These are phyloP conservation scores for Sistotremastrum suecicum DNA, from an alignment of 768 basidiomycete species.

Conservation along the genomic window DNA sequence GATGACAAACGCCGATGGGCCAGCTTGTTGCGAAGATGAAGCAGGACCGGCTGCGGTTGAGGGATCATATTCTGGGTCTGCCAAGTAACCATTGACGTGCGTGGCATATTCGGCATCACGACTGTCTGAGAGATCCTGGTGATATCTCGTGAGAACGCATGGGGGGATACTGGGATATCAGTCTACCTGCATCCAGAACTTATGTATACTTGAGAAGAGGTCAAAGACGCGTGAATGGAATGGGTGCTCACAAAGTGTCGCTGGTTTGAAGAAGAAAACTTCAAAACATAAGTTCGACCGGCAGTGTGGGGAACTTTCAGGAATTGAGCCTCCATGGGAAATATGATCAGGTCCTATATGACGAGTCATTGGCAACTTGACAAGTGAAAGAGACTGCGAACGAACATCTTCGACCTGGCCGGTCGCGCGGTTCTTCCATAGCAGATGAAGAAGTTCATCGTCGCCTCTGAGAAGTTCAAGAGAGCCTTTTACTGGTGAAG, in stretches of 20 bases:
- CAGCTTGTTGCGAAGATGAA: no score
- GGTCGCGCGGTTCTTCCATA: slow-evolving; percentile 63
- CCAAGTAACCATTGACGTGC: slow-evolving; percentile 58
- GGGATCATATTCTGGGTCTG: slow-evolving; percentile 39
- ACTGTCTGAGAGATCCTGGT: slow-evolving; percentile 48
- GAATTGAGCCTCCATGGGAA: slow-evolving; percentile 77
- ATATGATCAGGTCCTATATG: slow-evolving; percentile 68
- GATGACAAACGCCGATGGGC: slow-evolving; percentile 1
- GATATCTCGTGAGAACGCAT: not conserved
- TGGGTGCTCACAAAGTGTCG: slow-evolving; percentile 63
- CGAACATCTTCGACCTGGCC: slow-evolving; percentile 48
- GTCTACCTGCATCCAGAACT: slow-evolving; percentile 84
- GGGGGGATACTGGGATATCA: not conserved
- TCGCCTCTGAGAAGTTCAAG: slow-evolving; percentile 54
- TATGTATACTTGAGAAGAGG: not conserved
- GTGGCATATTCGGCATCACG: slow-evolving; percentile 61
- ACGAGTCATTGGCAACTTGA: not conserved
- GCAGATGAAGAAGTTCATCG: slow-evolving; percentile 64
- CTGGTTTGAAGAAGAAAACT: slow-evolving; percentile 82
- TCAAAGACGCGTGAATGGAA: not conserved
- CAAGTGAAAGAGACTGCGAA: not conserved
- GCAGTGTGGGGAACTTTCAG: slow-evolving; percentile 53
- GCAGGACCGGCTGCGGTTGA: no score
- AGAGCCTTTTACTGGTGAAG: slow-evolving; percentile 58
- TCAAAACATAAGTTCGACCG: slow-evolving; percentile 75